These are phyloP conservation scores for Leccinum uliginosum DNA, from an alignment of 768 basidiomycete species.

Conservation along the genomic window DNA sequence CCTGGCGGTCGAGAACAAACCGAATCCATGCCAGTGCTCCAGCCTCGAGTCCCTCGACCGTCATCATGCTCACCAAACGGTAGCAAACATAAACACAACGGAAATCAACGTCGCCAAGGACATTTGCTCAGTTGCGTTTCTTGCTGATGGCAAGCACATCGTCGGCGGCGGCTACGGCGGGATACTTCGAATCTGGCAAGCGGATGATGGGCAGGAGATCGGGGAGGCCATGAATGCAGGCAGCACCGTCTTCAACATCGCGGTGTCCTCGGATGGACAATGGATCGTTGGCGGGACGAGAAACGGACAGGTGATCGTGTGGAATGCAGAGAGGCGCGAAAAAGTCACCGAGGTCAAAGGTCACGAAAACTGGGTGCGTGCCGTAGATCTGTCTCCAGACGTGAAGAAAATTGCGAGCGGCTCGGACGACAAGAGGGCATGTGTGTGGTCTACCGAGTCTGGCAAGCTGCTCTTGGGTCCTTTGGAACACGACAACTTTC, in stretches of 20 bases:
- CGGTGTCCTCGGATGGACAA: conserved; percentile 4
- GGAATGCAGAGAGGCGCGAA: conserved; percentile 5
- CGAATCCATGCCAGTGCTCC: background rate
- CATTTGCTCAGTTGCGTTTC: conserved; percentile 9
- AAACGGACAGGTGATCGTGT: conserved; percentile 6
- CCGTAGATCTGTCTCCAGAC: conserved; percentile 17
- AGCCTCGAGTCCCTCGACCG: background rate
- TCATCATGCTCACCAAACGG: background rate
- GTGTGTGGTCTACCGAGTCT: conserved; percentile 9
- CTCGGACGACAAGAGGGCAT: conserved; percentile 9
- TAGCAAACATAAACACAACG: background rate
- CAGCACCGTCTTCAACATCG: conserved; percentile 3
- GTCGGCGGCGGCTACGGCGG: conserved; percentile 9
- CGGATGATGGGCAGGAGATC: conserved; percentile 1
- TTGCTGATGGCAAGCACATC: conserved; percentile 4
- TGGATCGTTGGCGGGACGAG: conserved; percentile 8
- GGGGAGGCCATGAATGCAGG: conserved; percentile 6
- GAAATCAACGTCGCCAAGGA: conserved; percentile 5
- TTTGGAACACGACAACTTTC: conserved; percentile 3
- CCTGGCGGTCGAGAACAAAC: background rate
- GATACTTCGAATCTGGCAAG: conserved; percentile 3
- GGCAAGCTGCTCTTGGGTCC: conserved; percentile 8
- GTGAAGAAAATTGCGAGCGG: conserved; percentile 5
- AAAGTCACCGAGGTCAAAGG: conserved; percentile 6
- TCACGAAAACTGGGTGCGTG: conserved; percentile 10